A percentile compares a stretch with the other conserved stretches of the same genome.
Evolutionary conservation across 148 eudicot genomes (phyloP).

Genomic region (Chenopodium formosanum): DNA sequence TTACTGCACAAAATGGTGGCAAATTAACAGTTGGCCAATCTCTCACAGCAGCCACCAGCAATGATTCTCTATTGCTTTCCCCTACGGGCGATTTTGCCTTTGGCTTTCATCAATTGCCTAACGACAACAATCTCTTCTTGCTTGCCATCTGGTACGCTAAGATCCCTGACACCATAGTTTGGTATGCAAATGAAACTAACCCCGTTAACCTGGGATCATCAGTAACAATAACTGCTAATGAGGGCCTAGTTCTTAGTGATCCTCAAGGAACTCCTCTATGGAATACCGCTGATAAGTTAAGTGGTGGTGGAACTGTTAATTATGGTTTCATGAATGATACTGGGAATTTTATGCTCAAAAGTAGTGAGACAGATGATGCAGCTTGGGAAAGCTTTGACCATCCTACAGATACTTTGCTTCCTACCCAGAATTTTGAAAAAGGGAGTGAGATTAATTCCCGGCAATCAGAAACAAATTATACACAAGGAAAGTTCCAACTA

Average conservation of each 20-base stretch:
- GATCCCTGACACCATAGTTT: conserved; percentile 50
- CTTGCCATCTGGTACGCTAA: conserved; percentile 56
- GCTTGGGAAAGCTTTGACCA: conserved; percentile 46
- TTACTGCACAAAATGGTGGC: conserved; percentile 30
- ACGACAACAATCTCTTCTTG: conserved; percentile 30
- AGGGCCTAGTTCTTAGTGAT: conserved; percentile 45
- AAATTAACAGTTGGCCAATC: conserved; percentile 28
- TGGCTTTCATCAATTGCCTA: conserved; percentile 35
- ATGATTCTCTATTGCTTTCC: conserved; percentile 37
- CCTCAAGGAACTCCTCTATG: conserved; percentile 39
- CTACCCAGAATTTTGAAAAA: conserved; percentile 35
- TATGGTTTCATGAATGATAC: conserved; percentile 45
- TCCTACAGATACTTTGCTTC: conserved; percentile 54
- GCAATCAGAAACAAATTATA: conserved; percentile 32
- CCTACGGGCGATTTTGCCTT: conserved; percentile 59
- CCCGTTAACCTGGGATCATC: conserved; percentile 38
- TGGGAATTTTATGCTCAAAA: conserved; percentile 42
- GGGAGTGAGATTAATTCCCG: conserved; percentile 27
- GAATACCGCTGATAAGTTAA: conserved; percentile 13
- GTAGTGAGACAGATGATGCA: neutral
- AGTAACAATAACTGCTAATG: conserved; percentile 25
- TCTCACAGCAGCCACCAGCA: conserved; percentile 25
- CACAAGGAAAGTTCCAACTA: conserved; percentile 44
- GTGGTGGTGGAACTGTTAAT: neutral
- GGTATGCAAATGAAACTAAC: conserved; percentile 38